Percentiles rank a stretch among this genome's conserved stretches.
Evolutionary conservation across 208 protist species (phyloP).

Genomic region (Leishmania mexicana): DNA sequence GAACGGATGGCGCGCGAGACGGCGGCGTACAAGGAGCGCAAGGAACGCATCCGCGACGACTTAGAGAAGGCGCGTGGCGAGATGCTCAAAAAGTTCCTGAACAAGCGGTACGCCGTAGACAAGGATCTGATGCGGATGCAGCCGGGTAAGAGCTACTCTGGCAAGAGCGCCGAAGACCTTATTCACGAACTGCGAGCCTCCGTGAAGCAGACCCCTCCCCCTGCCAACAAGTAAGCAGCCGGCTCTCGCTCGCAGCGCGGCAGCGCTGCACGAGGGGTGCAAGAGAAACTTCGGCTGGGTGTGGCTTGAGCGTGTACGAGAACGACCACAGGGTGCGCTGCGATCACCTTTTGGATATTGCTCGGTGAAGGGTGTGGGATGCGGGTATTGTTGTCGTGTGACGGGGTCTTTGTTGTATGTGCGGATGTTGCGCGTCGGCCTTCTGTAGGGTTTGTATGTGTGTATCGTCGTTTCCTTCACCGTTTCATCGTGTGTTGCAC

Average conservation of each 20-base stretch:
- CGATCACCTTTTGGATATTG: not conserved
- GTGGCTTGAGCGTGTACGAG: not conserved
- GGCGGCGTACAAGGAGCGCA: slow-evolving; percentile 90
- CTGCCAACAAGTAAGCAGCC: slow-evolving; percentile 23
- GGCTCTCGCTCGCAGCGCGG: not conserved
- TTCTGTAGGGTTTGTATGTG: not conserved
- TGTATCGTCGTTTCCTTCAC: not conserved
- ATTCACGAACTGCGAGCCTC: slow-evolving; percentile 81
- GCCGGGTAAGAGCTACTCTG: slow-evolving; percentile 78
- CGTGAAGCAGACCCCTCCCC: slow-evolving; percentile 34
- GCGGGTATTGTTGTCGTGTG: not conserved
- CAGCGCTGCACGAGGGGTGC: not conserved
- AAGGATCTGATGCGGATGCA: slow-evolving; percentile 94
- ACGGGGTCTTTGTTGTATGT: not conserved
- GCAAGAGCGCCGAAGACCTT: slow-evolving; percentile 88
- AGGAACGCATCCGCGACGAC: slow-evolving; percentile 89
- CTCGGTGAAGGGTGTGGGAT: not conserved
- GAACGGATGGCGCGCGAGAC: slow-evolving; percentile 92
- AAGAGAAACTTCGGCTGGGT: not conserved
- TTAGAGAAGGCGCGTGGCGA: slow-evolving; percentile 89
- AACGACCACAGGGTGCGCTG: not conserved
- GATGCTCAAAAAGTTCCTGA: slow-evolving; percentile 94
- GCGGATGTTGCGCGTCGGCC: not conserved
- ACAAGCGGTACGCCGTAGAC: slow-evolving; percentile 92
- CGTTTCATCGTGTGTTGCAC: not conserved